Evolutionary conservation across 148 eudicot genomes (phyloP), one percentile per base, ranked within the genome.

Genomic region (Chenopodium suecicum): DNA sequence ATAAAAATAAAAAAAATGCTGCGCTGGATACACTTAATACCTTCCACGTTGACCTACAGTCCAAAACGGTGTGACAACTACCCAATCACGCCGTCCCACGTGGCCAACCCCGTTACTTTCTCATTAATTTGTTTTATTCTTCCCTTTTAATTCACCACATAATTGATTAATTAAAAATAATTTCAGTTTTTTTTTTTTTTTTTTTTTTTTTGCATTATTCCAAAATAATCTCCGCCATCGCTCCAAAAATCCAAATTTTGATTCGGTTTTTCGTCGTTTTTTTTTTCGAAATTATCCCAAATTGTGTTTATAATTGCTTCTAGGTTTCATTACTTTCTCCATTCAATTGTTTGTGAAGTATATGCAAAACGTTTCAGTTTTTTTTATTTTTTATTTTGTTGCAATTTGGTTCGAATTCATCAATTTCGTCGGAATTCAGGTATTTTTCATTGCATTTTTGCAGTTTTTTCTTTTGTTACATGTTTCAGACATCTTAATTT

Each of bases 301-400:
- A 3, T 1, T 56, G 4, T 56, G 6, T 56, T 16, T 17, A 14
- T 16, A 16, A 56, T 17, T 19, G n/a, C 29, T 66, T 64, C 62
- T 64, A 41, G 71, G 73, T 64, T 78, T 78, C 73, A 20, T 37
- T 4, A 4, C 68, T 60, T 17, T 37, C 29, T 58, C 50, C n/a
- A 13, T 77, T 27, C 7, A 23, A 4, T 11, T 47, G 64, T 47
- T 46, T 78, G 63, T 66, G 80, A 47, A 78, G 80, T 48, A 25
- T 27, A 78, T 48, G 73, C 80, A 29, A 78, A 78, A 73, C 63
- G 25, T 78, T 66, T 12, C 1, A 29, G 58, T 31, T 7, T 13
- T 66, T 78, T 78, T 72, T 27, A 0, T 31, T 31, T 31, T 31
- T 31, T 31, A 46, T 25, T 46, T 44, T 78, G 5, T 27, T 46